A percentile compares a stretch with the other conserved stretches of the same genome.
Evolutionary conservation across 768 basidiomycete genomes (phyloP).

Genomic region (Trichaptum fuscoviolaceum): DNA sequence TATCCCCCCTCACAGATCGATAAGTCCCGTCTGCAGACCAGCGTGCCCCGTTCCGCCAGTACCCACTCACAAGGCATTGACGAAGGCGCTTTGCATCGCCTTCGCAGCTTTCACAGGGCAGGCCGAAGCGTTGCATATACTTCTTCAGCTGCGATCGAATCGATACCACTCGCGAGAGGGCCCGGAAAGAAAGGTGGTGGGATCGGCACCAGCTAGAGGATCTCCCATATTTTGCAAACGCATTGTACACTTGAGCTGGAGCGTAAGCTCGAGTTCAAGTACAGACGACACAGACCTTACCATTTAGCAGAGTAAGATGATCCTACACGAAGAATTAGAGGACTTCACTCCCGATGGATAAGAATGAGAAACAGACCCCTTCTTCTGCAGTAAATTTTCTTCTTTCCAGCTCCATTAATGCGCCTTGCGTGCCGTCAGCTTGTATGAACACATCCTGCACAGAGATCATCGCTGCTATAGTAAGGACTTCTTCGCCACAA

Average conservation of each 20-base stretch:
- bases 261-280: conserved; percentile 6
- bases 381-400: conserved; percentile 98
- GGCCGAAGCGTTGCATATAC: conserved; percentile 86
- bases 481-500: conserved; percentile 94
- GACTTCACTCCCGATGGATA: not conserved
- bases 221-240: conserved; percentile 75
- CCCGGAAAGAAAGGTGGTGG: conserved; percentile 90
- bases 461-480: conserved; percentile 93
- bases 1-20: conserved; percentile 78
- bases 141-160: conserved; percentile 94
- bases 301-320: conserved; percentile 91
- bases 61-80: conserved; percentile 87
- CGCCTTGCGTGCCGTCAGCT: conserved; percentile 79
- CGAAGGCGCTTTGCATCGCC: conserved; percentile 80
- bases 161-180: conserved; percentile 89
- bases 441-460: conserved; percentile 94
- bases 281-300: conserved; percentile 31
- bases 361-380: conserved; percentile 55
- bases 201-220: conserved; percentile 91
- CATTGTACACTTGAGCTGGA: conserved; percentile 72
- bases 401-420: conserved; percentile 85
- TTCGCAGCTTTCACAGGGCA: conserved; percentile 81
- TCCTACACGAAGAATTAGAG: conserved; percentile 47
- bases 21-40: conserved; percentile 94
- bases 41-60: conserved; percentile 90